Percentiles rank a stretch among this genome's conserved stretches.
These are phyloP conservation scores for Gentiana straminea DNA, from an alignment of 257 asterid species.

Conservation along the genomic window DNA sequence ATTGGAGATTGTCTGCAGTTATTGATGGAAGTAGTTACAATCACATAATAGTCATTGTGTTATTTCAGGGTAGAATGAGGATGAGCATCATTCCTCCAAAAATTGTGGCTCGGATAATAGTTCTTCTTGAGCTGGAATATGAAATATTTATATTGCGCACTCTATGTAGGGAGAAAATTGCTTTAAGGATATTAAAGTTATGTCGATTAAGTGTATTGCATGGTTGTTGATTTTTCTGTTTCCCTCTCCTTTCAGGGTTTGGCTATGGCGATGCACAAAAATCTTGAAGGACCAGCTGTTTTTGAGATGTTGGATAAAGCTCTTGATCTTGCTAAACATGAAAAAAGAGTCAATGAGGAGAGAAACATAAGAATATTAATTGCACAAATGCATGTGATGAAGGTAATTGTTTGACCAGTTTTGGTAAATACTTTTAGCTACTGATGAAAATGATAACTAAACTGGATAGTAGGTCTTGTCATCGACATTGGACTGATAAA, in stretches of 20 bases:
- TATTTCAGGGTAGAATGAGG: too few relatives aligned
- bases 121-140: background rate
- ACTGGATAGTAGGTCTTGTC: background rate
- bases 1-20: too few relatives aligned
- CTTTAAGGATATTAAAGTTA: background rate
- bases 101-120: background rate
- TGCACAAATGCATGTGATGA: constrained; percentile 80
- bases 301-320: constrained; percentile 76
- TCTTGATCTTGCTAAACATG: constrained; percentile 44
- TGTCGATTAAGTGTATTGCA: background rate
- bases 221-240: background rate
- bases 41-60: too few relatives aligned
- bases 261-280: constrained; percentile 94
- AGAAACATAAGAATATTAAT: constrained; percentile 64
- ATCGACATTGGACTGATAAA: background rate
- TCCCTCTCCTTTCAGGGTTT: constrained; percentile 42
- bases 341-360: constrained; percentile 57
- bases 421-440: constrained; percentile 3
- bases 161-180: background rate
- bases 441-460: background rate
- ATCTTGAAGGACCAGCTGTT: constrained; percentile 69
- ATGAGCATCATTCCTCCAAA: too few relatives aligned
- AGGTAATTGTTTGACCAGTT: constrained; percentile 31
- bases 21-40: too few relatives aligned
- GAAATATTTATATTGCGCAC: background rate